Percentiles rank a stretch among this genome's conserved stretches.
Conservation (phyloP, 2,329 filamentous ascomycete genomes). For the Aspergillus quadricinctus region DNA sequence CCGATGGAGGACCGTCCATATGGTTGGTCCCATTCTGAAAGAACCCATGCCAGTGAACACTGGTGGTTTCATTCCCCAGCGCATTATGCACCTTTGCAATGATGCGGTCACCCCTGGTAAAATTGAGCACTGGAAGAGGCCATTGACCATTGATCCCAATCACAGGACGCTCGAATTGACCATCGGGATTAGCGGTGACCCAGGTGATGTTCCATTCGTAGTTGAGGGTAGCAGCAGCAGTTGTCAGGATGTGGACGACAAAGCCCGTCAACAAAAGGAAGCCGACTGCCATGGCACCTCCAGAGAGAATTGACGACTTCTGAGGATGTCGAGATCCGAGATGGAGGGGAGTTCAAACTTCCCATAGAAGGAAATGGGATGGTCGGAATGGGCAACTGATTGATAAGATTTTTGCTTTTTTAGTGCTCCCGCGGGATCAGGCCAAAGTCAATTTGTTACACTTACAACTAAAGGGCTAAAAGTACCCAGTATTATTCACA, state of each 20-base stretch:
- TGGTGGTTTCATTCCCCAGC: conserved; percentile 59
- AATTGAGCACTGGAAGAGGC: conserved; percentile 67
- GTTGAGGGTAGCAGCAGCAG: conserved; percentile 26
- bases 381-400: neutral
- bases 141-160: conserved; percentile 72
- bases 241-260: neutral
- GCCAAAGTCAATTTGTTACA: neutral
- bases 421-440: neutral
- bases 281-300: neutral
- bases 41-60: conserved; percentile 74
- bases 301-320: neutral
- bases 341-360: neutral
- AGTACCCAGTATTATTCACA: neutral
- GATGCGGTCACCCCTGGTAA: conserved; percentile 69
- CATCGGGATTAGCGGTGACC: conserved; percentile 53
- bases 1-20: conserved; percentile 67
- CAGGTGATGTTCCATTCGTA: conserved; percentile 53
- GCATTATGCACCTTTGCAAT: conserved; percentile 66
- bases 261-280: neutral
- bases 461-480: neutral
- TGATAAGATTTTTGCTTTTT: neutral
- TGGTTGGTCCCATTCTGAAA: conserved; percentile 70
- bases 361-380: neutral
- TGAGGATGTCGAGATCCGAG: neutral
- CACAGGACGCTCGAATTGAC: conserved; percentile 46